Percentiles rank a stretch among this genome's conserved stretches.
Evolutionary conservation across 495 filamentous ascomycete genomes (phyloP).

Genomic region (Aspergillus mulundensis): DNA sequence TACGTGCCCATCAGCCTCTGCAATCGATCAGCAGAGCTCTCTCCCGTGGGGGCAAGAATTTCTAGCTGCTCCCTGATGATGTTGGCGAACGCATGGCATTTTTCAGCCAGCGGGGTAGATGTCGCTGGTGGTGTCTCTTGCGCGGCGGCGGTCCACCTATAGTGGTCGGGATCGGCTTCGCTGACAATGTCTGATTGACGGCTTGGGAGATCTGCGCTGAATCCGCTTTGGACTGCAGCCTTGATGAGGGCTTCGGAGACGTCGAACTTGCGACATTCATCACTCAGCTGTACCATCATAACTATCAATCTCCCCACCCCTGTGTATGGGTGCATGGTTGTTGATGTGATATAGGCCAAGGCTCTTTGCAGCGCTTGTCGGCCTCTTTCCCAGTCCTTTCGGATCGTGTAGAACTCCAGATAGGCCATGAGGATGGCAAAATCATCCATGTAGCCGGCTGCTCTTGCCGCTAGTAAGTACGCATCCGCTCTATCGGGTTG

Average conservation of each 20-base stretch:
- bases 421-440: constrained; percentile 36
- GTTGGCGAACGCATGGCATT: constrained; percentile 33
- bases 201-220: constrained; percentile 24
- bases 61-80: constrained; percentile 26
- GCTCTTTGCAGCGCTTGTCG: constrained; percentile 30
- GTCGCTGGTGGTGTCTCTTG: constrained; percentile 7
- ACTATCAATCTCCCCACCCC: constrained; percentile 33
- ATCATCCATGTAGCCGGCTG: constrained; percentile 39
- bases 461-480: constrained; percentile 35
- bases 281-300: constrained; percentile 40
- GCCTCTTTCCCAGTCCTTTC: constrained; percentile 37
- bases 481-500: constrained; percentile 45
- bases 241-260: constrained; percentile 32
- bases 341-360: constrained; percentile 34
- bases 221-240: constrained; percentile 37
- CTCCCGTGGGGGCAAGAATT: constrained; percentile 17
- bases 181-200: constrained; percentile 28
- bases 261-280: constrained; percentile 29
- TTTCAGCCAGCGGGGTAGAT: constrained; percentile 29
- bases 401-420: constrained; percentile 37
- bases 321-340: constrained; percentile 23
- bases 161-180: constrained; percentile 19
- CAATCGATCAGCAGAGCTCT: constrained; percentile 13
- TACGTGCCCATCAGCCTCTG: constrained; percentile 25
- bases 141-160: constrained; percentile 29